Conservation (phyloP, 805 yeast genomes). For the Candida krabiensis region DNA sequence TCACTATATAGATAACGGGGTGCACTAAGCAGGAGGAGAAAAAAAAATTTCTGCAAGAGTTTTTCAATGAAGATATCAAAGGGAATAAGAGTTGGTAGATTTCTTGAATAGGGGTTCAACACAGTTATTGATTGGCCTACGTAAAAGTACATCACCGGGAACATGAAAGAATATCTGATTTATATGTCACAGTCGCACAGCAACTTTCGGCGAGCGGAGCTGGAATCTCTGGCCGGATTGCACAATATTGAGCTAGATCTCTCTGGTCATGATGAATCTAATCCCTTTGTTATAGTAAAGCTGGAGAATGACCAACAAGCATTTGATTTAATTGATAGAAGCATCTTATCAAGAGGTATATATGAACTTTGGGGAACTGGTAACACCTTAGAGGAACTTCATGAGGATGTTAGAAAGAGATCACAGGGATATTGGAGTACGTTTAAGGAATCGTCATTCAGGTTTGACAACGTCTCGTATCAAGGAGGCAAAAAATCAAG, state of each 20-base stretch:
- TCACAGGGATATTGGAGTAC: conserved; percentile 28
- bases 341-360: conserved; percentile 70
- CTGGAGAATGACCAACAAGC: conserved; percentile 72
- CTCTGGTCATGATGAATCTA: conserved; percentile 51
- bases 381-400: conserved; percentile 52
- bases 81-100: no score
- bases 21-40: no score
- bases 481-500: conserved; percentile 61
- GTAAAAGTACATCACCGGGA: no score
- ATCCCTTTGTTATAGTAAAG: conserved; percentile 72
- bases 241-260: conserved; percentile 59
- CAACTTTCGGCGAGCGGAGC: conserved; percentile 75
- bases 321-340: conserved; percentile 55
- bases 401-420: conserved; percentile 43
- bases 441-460: conserved; percentile 57
- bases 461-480: conserved; percentile 78
- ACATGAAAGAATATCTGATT: conserved; percentile 69
- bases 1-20: no score
- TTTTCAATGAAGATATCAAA: no score
- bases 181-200: conserved; percentile 84
- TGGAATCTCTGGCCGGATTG: conserved; percentile 78
- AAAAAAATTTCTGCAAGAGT: no score
- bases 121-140: no score
- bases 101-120: no score
- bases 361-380: conserved; percentile 89